Evolutionary conservation across 139 green algal species (phyloP).

Genomic region (Chlamydomonas eustigma): DNA sequence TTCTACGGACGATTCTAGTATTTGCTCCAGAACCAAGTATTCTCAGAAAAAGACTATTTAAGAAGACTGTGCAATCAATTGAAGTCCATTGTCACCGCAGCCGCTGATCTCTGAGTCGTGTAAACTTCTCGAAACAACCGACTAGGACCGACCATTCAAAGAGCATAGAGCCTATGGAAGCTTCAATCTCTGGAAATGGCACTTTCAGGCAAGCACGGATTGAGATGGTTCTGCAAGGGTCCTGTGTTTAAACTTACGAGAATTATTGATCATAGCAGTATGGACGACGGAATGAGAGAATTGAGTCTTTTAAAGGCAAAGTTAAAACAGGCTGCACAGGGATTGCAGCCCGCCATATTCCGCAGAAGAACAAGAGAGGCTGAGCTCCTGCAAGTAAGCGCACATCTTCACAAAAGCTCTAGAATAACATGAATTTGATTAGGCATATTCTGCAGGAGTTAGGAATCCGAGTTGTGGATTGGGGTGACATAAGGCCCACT

Average conservation of each 20-base stretch:
- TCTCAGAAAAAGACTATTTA: too few relatives aligned
- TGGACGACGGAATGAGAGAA: background rate
- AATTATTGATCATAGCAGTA: background rate
- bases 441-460: background rate
- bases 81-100: too few relatives aligned
- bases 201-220: too few relatives aligned
- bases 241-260: background rate
- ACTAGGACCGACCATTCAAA: too few relatives aligned
- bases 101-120: too few relatives aligned
- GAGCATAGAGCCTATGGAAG: too few relatives aligned
- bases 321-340: conserved; percentile 7
- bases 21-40: too few relatives aligned
- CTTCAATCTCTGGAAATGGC: too few relatives aligned
- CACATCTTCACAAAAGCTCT: background rate
- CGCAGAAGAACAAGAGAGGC: background rate
- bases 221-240: too few relatives aligned
- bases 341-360: conserved; percentile 1
- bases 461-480: conserved; percentile 12
- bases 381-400: conserved; percentile 2
- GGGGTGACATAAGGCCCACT: background rate
- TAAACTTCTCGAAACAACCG: too few relatives aligned
- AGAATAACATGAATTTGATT: background rate
- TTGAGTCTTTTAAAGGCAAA: background rate
- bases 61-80: too few relatives aligned
- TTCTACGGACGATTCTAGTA: too few relatives aligned